Base-by-base conservation (phyloP, 345 rosid species). In the Aethionema arabicum region DNA sequence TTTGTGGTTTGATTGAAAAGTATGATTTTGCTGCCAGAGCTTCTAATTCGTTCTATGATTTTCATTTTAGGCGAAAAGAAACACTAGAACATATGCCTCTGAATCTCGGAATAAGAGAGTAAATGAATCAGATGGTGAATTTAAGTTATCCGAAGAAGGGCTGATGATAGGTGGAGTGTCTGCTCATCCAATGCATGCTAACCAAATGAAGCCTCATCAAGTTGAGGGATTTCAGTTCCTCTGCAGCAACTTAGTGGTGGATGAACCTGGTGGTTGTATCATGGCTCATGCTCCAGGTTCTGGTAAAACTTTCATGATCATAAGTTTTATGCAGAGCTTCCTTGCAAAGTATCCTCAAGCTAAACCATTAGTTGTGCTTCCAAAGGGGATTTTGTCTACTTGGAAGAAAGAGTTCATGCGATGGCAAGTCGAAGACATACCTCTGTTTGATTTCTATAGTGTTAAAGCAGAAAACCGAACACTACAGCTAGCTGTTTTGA, bases 281-380 rank as follows among this genome's bases (percentile, higher is more conserved):
- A 61, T 90, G 82, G 99, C 99, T 47, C 97, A 93, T 83, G 97
- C 97, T 52, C 99, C 99, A 39, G 99, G 99, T 33, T 93, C 99
- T 6, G 99, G 99, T 21, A 90, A 93, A 76, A 90, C 99, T 16
- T 93, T 93, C 67, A 90, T 93, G 95, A 84, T 93, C 11, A 90
- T 93, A 47, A 87, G 99, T 70, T 93, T 93, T 60, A 80, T 93
- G 85, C 99, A 87, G 63, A 90, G 95, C 68, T 93, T 93, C 65
- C 82, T 93, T 36, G 96, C 97, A 37, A 90, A 84, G 70, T 82
- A 83, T 78, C 95, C 97, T 8, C 77, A 82, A 50, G 99, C 91
- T 16, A 87, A 81, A 65, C 90, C 96, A n/a, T 69, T 93, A 40
- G 95, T 87, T 39, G 83, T 93, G 60, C 96, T 93, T 55, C 97